Evolutionary conservation across 495 filamentous ascomycete genomes (phyloP).

Genomic region (Aspergillus asperescens): DNA sequence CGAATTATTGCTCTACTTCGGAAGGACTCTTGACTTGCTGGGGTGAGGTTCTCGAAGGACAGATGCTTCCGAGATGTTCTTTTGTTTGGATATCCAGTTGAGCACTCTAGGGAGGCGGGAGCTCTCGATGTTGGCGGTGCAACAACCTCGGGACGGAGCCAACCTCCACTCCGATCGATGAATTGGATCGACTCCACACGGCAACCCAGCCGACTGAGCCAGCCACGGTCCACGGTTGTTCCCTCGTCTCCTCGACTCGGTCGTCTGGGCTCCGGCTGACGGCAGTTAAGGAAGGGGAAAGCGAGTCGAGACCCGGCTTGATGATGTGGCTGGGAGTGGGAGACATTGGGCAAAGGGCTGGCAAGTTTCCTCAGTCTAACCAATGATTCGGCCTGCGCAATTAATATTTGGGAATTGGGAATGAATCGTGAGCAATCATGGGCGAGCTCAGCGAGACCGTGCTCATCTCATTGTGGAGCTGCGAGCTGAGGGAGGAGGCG

Average conservation of each 20-base stretch:
- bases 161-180: conserved; percentile 20
- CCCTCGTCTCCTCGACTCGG: not conserved
- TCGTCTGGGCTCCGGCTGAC: not conserved
- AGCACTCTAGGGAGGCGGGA: not conserved
- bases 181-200: conserved; percentile 17
- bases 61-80: too few species aligned
- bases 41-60: too few species aligned
- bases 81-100: too few species aligned
- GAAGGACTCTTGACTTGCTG: too few species aligned
- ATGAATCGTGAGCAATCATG: not conserved
- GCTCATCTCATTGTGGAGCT: not conserved
- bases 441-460: conserved; percentile 1
- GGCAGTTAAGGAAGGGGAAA: too few species aligned
- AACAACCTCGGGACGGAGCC: conserved; percentile 17
- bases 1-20: too few species aligned
- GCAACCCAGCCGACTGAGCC: conserved; percentile 13
- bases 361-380: not conserved
- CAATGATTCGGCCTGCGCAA: not conserved
- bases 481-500: not conserved
- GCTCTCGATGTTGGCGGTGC: conserved; percentile 5
- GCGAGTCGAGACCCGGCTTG: not conserved
- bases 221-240: conserved; percentile 4
- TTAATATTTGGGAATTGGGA: not conserved
- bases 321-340: not conserved
- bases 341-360: not conserved